A percentile compares a stretch with the other conserved stretches of the same genome.
Conservation (phyloP, 306 rosid species). For the Albizia julibrissin region DNA sequence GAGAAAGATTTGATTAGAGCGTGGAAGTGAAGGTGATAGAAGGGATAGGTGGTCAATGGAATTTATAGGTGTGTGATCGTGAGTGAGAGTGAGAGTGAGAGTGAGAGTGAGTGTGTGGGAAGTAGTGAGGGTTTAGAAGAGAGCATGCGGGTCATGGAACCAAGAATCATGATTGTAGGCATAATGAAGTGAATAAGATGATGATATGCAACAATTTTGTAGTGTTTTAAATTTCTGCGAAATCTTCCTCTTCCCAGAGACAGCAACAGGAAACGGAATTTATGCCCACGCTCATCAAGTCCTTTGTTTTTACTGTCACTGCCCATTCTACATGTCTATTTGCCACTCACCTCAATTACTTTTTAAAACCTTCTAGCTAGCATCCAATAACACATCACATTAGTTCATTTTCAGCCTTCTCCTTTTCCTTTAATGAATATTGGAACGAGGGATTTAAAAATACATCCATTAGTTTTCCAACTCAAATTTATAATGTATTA, state of each 20-base stretch:
- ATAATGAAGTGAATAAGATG: slow-evolving; percentile 68
- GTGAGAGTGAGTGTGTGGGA: slow-evolving; percentile 31
- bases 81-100: slow-evolving; percentile 29
- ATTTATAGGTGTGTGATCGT: slow-evolving; percentile 70
- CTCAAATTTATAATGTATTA: neutral
- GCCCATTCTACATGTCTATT: slow-evolving; percentile 29
- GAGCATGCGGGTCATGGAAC: slow-evolving; percentile 97
- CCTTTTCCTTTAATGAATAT: slow-evolving; percentile 32
- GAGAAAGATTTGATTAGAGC: slow-evolving; percentile 26
- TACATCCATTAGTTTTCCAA: slow-evolving; percentile 36
- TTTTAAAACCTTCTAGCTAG: slow-evolving; percentile 27
- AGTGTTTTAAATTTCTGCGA: slow-evolving; percentile 39
- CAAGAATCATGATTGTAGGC: slow-evolving; percentile 81
- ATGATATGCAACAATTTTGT: slow-evolving; percentile 47
- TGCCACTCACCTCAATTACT: slow-evolving; percentile 43
- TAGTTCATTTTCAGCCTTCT: slow-evolving; percentile 30
- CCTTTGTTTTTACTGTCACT: slow-evolving; percentile 25
- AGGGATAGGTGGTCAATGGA: slow-evolving; percentile 44
- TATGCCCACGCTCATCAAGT: slow-evolving; percentile 50
- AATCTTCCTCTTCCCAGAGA: slow-evolving; percentile 45
- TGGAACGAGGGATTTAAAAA: slow-evolving; percentile 29
- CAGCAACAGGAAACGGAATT: slow-evolving; percentile 46
- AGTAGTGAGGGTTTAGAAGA: slow-evolving; percentile 37
- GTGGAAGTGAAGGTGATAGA: slow-evolving; percentile 35
- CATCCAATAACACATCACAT: slow-evolving; percentile 7